Conservation (phyloP, 2,329 filamentous ascomycete genomes). For the Fusarium verrucosum region DNA sequence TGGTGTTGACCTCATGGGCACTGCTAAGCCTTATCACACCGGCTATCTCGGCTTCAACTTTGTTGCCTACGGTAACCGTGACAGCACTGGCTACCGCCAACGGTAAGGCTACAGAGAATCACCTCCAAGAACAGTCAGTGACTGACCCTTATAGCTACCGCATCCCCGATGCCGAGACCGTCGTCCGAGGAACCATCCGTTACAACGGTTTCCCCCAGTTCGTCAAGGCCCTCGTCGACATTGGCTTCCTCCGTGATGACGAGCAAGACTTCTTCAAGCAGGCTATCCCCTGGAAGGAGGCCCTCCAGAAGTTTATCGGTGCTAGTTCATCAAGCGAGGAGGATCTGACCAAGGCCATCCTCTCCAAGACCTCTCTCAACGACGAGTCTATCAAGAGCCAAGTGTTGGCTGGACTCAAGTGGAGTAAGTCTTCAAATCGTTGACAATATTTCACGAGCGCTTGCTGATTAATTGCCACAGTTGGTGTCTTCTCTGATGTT, state of each 20-base stretch:
- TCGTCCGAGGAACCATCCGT: conserved; percentile 82
- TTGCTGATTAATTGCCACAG: conserved; percentile 2
- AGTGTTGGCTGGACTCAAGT: conserved; percentile 29
- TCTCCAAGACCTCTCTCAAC: conserved; percentile 66
- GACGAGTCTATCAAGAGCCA: conserved; percentile 27
- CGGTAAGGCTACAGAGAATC: conserved; percentile 64
- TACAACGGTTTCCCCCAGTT: conserved; percentile 93
- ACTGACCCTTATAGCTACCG: conserved; percentile 49
- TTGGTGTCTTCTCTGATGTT: conserved; percentile 53
- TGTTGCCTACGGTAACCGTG: conserved; percentile 92
- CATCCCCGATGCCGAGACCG: conserved; percentile 92
- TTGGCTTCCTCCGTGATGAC: conserved; percentile 82
- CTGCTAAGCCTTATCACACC: conserved; percentile 89
- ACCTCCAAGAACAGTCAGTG: not conserved
- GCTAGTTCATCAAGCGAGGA: conserved; percentile 71
- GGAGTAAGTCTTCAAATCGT: conserved; percentile 6
- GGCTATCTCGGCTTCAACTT: conserved; percentile 82
- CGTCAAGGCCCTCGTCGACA: conserved; percentile 85
- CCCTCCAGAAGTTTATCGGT: conserved; percentile 79
- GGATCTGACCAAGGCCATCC: conserved; percentile 78
- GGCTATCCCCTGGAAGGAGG: conserved; percentile 83
- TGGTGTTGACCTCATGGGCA: conserved; percentile 78
- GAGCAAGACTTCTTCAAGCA: conserved; percentile 66
- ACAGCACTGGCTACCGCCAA: conserved; percentile 87
- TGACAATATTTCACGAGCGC: not conserved